phyloP scores from a whole-genome alignment of 2,329 filamentous ascomycete species.

The Cladosporium sp. region DNA sequence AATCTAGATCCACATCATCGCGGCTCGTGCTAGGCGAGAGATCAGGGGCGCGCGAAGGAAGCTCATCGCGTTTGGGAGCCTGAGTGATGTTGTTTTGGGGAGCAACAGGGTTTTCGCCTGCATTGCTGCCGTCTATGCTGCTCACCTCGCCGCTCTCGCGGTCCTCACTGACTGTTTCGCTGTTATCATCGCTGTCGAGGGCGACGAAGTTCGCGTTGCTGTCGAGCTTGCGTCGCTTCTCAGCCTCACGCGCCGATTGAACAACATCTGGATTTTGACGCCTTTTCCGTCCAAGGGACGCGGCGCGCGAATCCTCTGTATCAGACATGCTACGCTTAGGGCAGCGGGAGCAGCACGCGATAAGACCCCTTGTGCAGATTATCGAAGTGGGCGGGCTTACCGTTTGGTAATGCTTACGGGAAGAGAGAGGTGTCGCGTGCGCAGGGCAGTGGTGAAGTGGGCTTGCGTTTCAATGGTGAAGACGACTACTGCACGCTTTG shows the following conservation, averaged over 20 bases:
- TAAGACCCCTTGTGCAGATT: not conserved
- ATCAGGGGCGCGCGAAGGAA: slow-evolving; percentile 4
- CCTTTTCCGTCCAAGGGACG: slow-evolving; percentile 9
- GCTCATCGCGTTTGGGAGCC: not conserved
- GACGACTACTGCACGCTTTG: not conserved
- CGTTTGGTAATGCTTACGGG: not conserved
- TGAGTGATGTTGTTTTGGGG: not conserved
- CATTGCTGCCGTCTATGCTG: not conserved
- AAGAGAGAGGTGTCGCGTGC: not conserved
- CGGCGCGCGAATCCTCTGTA: slow-evolving; percentile 12
- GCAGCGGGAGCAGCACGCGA: not conserved
- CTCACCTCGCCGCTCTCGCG: slow-evolving; percentile 11
- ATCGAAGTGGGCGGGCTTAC: not conserved
- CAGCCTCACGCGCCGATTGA: slow-evolving; percentile 3
- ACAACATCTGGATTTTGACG: slow-evolving; percentile 3
- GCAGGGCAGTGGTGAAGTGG: not conserved
- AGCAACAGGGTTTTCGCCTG: not conserved
- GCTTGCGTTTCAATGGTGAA: not conserved
- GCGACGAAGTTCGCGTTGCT: slow-evolving; percentile 3
- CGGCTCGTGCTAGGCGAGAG: not conserved
- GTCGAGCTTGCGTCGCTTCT: slow-evolving; percentile 11
- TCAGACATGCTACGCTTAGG: slow-evolving; percentile 8
- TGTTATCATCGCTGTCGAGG: slow-evolving; percentile 9
- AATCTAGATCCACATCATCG: not conserved
- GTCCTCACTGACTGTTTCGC: slow-evolving; percentile 9